These are phyloP conservation scores for Alternaria conjuncta DNA, from an alignment of 2,329 filamentous ascomycete genomes.

Conservation along the genomic window DNA sequence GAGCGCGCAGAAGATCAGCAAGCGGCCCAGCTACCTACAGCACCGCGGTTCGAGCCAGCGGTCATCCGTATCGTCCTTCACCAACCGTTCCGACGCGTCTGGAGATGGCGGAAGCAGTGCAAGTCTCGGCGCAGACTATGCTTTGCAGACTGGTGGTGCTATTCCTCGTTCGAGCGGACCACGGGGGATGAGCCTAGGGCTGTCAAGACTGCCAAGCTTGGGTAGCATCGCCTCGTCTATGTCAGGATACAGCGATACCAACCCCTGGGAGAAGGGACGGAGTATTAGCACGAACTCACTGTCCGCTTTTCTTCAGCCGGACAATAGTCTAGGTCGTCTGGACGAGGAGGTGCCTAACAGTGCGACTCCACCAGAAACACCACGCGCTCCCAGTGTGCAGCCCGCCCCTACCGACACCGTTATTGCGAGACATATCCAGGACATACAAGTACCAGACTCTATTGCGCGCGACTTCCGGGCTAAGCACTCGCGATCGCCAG, in stretches of 20 bases:
- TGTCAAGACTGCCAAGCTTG: constrained; percentile 81
- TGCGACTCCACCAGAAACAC: constrained; percentile 68
- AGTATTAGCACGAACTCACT: constrained; percentile 48
- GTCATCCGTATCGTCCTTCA: constrained; percentile 64
- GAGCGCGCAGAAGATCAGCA: constrained; percentile 38
- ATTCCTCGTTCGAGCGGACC: constrained; percentile 56
- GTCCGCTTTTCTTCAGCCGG: constrained; percentile 42
- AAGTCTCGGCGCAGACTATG: constrained; percentile 79
- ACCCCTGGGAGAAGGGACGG: constrained; percentile 52
- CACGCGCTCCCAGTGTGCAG: constrained; percentile 62
- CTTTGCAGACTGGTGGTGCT: constrained; percentile 81
- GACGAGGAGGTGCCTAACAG: constrained; percentile 63
- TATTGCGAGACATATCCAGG: constrained; percentile 84
- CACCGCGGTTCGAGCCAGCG: constrained; percentile 64
- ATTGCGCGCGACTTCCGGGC: constrained; percentile 85
- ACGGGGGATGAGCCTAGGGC: constrained; percentile 58
- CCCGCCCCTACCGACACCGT: constrained; percentile 81
- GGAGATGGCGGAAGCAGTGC: constrained; percentile 74
- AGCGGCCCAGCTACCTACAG: constrained; percentile 62
- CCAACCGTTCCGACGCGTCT: constrained; percentile 60
- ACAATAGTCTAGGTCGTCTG: constrained; percentile 62
- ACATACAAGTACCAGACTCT: constrained; percentile 89
- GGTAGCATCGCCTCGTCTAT: constrained; percentile 86
- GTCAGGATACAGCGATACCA: constrained; percentile 59
- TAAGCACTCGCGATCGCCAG: constrained; percentile 70